Evolutionary conservation across 176 grass and related monocot species (phyloP).

Genomic region (Bothriochloa decipiens): DNA sequence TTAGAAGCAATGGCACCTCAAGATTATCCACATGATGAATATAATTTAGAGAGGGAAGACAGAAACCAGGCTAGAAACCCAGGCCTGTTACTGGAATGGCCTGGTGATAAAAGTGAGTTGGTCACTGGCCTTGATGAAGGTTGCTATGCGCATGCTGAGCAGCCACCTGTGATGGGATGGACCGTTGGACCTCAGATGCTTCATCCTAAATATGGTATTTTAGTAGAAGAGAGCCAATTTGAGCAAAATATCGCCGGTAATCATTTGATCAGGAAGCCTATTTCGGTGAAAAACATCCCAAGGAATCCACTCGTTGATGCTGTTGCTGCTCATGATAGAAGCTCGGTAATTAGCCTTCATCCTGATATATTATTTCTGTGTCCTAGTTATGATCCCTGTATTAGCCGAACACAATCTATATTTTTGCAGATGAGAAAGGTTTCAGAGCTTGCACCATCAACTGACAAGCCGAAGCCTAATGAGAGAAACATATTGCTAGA

Average conservation of each 20-base stretch:
- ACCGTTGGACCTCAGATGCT: slow-evolving; percentile 64
- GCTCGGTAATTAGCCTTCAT: slow-evolving; percentile 58
- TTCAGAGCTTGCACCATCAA: slow-evolving; percentile 60
- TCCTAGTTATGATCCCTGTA: slow-evolving; percentile 19
- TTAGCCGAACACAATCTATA: slow-evolving; percentile 34
- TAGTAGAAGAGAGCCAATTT: slow-evolving; percentile 55
- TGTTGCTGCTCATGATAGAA: slow-evolving; percentile 97
- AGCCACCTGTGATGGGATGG: slow-evolving; percentile 55
- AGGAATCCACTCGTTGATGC: slow-evolving; percentile 94
- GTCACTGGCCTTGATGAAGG: slow-evolving; percentile 29
- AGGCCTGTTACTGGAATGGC: not conserved
- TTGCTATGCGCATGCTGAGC: slow-evolving; percentile 34
- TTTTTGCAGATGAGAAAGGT: slow-evolving; percentile 88
- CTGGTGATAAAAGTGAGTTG: slow-evolving; percentile 33
- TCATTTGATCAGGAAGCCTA: slow-evolving; percentile 54
- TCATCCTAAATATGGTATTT: slow-evolving; percentile 75
- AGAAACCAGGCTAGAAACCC: slow-evolving; percentile 16
- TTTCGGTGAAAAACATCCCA: slow-evolving; percentile 77
- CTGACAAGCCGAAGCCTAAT: slow-evolving; percentile 46
- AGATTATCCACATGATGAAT: slow-evolving; percentile 35
- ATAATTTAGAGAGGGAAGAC: slow-evolving; percentile 43
- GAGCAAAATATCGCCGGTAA: slow-evolving; percentile 51
- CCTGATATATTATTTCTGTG: not conserved
- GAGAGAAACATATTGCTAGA: slow-evolving; percentile 91
- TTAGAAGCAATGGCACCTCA: slow-evolving; percentile 41